Percentiles rank a stretch among this genome's conserved stretches.
phyloP scores from a whole-genome alignment of 345 rosid genomes.

The Bruguiera parviflora region DNA sequence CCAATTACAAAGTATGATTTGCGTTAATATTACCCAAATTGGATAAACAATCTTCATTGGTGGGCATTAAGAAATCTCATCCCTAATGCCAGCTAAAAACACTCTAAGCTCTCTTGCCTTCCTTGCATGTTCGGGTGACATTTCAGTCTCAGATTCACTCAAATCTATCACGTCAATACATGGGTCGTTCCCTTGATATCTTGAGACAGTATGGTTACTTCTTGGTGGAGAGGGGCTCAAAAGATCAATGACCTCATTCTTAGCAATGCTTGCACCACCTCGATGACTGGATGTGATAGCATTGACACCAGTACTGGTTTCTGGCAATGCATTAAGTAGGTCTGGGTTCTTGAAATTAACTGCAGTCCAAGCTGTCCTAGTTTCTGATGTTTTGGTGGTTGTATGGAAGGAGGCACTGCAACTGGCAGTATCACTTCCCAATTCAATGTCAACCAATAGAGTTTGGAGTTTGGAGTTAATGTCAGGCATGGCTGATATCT shows the following conservation, averaged over 20 bases:
- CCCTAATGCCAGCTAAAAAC: constrained; percentile 51
- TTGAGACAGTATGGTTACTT: constrained; percentile 18
- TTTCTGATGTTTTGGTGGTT: constrained; percentile 15
- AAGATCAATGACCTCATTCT: constrained; percentile 63
- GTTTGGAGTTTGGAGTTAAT: constrained; percentile 56
- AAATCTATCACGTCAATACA: constrained; percentile 44
- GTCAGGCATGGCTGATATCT: constrained; percentile 29
- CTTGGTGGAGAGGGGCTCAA: constrained; percentile 59
- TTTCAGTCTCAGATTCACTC: constrained; percentile 69
- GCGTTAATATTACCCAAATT: neutral
- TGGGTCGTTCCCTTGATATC: constrained; percentile 28
- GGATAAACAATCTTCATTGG: neutral
- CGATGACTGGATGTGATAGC: constrained; percentile 9
- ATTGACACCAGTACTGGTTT: constrained; percentile 12
- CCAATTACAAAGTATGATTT: neutral
- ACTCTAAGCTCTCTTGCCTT: constrained; percentile 62
- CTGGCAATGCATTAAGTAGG: constrained; percentile 25
- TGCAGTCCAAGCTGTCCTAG: constrained; percentile 16
- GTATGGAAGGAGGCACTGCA: constrained; percentile 18
- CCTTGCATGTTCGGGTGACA: constrained; percentile 53
- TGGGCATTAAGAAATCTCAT: constrained; percentile 37
- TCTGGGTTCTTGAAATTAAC: constrained; percentile 11
- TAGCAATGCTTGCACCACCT: constrained; percentile 5
- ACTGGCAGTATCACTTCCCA: constrained; percentile 17
- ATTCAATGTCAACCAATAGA: constrained; percentile 53